Conservation (phyloP, 2,329 filamentous ascomycete species). For the Shiraia sp. region DNA sequence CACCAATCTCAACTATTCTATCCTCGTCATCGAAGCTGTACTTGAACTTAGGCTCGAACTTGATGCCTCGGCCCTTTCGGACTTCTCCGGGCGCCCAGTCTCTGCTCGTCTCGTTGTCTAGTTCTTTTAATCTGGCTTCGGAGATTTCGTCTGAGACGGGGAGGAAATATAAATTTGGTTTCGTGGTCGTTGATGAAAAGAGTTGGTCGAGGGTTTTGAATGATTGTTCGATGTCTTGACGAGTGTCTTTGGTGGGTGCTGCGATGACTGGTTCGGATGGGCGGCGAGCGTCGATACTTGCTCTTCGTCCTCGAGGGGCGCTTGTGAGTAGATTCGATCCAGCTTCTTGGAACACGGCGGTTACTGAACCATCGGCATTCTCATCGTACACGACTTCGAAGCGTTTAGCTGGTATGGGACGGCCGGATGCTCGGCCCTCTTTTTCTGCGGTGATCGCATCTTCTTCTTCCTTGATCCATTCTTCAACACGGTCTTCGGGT, state of each 20-base stretch:
- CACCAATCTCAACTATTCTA: conserved; percentile 48
- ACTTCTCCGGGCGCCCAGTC: conserved; percentile 45
- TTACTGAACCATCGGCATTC: conserved; percentile 17
- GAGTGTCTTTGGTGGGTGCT: conserved; percentile 11
- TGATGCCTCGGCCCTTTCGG: conserved; percentile 35
- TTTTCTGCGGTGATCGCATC: conserved; percentile 35
- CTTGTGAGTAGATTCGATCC: conserved; percentile 30
- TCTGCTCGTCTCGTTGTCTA: conserved; percentile 52
- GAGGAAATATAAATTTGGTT: conserved; percentile 67
- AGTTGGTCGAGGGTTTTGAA: conserved; percentile 64
- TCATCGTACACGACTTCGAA: conserved; percentile 39
- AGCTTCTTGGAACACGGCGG: conserved; percentile 40
- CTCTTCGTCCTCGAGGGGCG: conserved; percentile 27
- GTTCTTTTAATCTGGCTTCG: conserved; percentile 64
- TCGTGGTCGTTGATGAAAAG: conserved; percentile 63
- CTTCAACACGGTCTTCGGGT: conserved; percentile 70
- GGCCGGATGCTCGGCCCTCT: conserved; percentile 25
- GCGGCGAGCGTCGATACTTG: conserved; percentile 8
- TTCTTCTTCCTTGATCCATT: conserved; percentile 67
- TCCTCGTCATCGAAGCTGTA: conserved; percentile 51
- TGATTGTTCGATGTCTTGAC: conserved; percentile 27
- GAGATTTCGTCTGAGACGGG: conserved; percentile 69
- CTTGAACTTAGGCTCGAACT: conserved; percentile 41
- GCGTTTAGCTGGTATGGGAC: conserved; percentile 23
- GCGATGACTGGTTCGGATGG: conserved; percentile 2